A percentile compares a stretch with the other conserved stretches of the same genome.
These are phyloP conservation scores for Metrosideros polymorpha DNA, from an alignment of 441 rosid genomes.

Conservation along the genomic window DNA sequence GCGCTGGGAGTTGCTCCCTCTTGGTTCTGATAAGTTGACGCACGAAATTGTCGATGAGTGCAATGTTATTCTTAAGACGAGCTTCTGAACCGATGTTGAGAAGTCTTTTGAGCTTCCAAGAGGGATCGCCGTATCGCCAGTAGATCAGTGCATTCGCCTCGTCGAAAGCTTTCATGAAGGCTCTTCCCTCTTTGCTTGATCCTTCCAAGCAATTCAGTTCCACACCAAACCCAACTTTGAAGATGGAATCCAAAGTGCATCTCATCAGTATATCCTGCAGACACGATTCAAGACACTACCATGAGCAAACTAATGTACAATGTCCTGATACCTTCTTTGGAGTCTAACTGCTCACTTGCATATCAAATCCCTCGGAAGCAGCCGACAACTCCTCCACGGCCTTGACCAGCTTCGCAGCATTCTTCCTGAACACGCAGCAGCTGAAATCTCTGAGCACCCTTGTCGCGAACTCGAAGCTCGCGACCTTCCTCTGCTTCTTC, in stretches of 20 bases:
- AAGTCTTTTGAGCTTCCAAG: conserved; percentile 56
- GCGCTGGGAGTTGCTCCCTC: conserved; percentile 17
- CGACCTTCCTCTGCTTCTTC: conserved; percentile 77
- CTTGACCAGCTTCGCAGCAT: conserved; percentile 39
- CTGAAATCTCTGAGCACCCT: conserved; percentile 67
- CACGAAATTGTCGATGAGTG: conserved; percentile 40
- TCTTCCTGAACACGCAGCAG: conserved; percentile 46
- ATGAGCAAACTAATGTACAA: neutral
- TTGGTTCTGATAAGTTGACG: conserved; percentile 29
- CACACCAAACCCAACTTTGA: conserved; percentile 80
- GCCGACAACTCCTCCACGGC: conserved; percentile 16
- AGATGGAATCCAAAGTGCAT: conserved; percentile 56
- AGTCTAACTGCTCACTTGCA: conserved; percentile 47
- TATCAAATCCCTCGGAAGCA: conserved; percentile 33
- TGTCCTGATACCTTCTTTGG: neutral
- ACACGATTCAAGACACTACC: neutral
- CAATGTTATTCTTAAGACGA: conserved; percentile 39
- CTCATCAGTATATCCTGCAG: conserved; percentile 56
- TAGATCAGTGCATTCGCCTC: conserved; percentile 41
- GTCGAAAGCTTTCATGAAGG: conserved; percentile 67
- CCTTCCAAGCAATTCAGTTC: conserved; percentile 56
- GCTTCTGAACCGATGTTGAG: conserved; percentile 54
- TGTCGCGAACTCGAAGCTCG: conserved; percentile 64
- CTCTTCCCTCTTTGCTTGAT: conserved; percentile 32
- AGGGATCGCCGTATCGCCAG: conserved; percentile 46